Conservation (phyloP, 192 early-diverging fungal species). For the Linnemannia zychae region DNA sequence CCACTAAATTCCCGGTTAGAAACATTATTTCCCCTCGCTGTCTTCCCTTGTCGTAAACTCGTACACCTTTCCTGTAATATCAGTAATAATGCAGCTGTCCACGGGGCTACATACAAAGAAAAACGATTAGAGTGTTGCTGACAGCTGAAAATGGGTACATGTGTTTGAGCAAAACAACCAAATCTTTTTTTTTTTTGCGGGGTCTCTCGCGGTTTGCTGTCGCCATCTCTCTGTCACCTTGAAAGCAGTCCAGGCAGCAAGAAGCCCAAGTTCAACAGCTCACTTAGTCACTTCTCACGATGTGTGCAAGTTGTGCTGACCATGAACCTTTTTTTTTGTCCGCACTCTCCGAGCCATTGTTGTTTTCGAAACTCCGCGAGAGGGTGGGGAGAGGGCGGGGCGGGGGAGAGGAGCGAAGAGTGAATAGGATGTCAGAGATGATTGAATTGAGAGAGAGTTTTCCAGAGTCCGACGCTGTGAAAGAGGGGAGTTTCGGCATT, state of each 20-base stretch:
- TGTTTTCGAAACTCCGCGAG: not conserved
- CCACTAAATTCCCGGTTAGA: too few species aligned
- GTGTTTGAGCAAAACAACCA: not conserved
- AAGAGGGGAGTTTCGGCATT: slow-evolving; percentile 23
- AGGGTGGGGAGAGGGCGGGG: not conserved
- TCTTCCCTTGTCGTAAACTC: too few species aligned
- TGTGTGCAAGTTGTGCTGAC: not conserved
- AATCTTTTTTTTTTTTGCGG: not conserved
- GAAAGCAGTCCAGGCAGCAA: not conserved
- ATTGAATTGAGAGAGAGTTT: slow-evolving; percentile 6
- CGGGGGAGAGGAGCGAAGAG: not conserved
- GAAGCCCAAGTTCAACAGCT: not conserved
- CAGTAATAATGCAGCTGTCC: too few species aligned
- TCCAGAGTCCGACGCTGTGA: not conserved
- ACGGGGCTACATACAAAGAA: not conserved
- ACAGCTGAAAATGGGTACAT: slow-evolving; percentile 6
- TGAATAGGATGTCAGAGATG: not conserved
- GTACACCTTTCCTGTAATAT: too few species aligned
- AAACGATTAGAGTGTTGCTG: not conserved
- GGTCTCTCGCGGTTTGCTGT: slow-evolving; percentile 4
- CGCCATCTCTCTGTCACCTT: not conserved
- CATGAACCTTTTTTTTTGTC: slow-evolving; percentile 2
- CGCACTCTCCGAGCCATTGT: not conserved
- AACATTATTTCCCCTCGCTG: too few species aligned
- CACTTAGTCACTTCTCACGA: slow-evolving; percentile 5